Base-by-base conservation (phyloP, 1,284 basidiomycete genomes). In the Trichosporon coremiiforme region DNA sequence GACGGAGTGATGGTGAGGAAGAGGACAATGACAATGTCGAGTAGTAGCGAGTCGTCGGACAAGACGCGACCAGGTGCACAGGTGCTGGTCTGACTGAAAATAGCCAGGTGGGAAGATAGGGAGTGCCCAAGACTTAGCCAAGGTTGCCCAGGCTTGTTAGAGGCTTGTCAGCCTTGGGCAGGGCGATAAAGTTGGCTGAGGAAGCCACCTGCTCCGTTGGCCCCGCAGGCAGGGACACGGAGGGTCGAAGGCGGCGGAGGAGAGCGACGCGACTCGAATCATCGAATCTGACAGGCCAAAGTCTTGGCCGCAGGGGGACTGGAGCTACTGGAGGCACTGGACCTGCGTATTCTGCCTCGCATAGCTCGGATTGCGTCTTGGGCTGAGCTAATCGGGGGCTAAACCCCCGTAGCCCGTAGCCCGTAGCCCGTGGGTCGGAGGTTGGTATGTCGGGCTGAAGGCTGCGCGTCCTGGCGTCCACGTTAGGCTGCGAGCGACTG, bases 121-220 rank as follows among this genome's bases (percentile, higher is more conserved):
- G 36, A 10, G 3, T 13, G 41, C 17, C 17, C 41, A 45, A 45
- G 41, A 45, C 15, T 2, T n/a, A 45, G 41, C 41, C 41, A 45
- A 45, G 41, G 41, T 15, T 45, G 41, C 17, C 17, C 41, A 45
- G 41, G 41, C 41, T 45, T n/a, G 41, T 12, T 12, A 41, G 41
- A 45, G 41, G 41, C 41, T 45, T 45, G 41, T 17, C 17, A n/a
- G 15, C 15, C 41, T 41, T 41, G 38, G 38, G 38, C 12, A 12
- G 38, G 38, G 41, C 41, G 41, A 45, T 45, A 45, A n/a, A 45
- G 41, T 45, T 45, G 41, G 41, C 41, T 45, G 41, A 45, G n/a
- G 17, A 45, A 45, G 41, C 41, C 41, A 45, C 5, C 41, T 25
- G 25, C 25, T 15, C 12, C 38, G 38, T 41, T 10, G 9, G 33